These are phyloP conservation scores for Lodderomyces margitis DNA, from an alignment of 1,139 yeast genomes.

Conservation along the genomic window DNA sequence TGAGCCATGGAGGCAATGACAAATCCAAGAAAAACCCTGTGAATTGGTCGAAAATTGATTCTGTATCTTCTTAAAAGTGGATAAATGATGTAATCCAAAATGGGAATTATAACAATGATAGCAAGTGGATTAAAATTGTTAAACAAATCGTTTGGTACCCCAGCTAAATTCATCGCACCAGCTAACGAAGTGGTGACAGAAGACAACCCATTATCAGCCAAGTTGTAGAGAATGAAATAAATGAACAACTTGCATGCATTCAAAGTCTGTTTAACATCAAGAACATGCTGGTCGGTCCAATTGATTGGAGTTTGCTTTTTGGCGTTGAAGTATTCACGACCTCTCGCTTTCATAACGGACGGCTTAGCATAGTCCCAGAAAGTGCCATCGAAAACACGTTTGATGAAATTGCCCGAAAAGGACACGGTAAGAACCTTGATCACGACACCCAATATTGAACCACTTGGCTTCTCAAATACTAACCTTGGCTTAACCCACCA, in stretches of 20 bases:
- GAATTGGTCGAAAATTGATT: conserved; percentile 37
- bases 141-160: conserved; percentile 71
- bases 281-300: conserved; percentile 59
- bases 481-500: conserved; percentile 36
- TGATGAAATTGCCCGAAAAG: conserved; percentile 19
- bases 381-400: conserved; percentile 29
- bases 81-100: conserved; percentile 55
- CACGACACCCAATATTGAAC: conserved; percentile 46
- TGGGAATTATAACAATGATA: conserved; percentile 61
- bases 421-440: conserved; percentile 29
- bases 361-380: conserved; percentile 62
- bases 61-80: conserved; percentile 55
- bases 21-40: conserved; percentile 38
- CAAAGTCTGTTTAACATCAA: conserved; percentile 57
- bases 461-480: conserved; percentile 39
- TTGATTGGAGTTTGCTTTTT: conserved; percentile 34
- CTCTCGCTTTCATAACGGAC: conserved; percentile 43
- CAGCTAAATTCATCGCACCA: conserved; percentile 62
- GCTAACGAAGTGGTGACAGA: conserved; percentile 64
- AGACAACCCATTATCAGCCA: conserved; percentile 67
- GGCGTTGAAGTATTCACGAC: conserved; percentile 27
- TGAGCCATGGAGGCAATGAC: conserved; percentile 35
- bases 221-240: conserved; percentile 61
- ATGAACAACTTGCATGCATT: conserved; percentile 60
- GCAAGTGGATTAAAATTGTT: conserved; percentile 68